Evolutionary conservation across 345 rosid species (phyloP), one percentile per base, ranked within the genome.

Genomic region (Corchorus capsularis): DNA sequence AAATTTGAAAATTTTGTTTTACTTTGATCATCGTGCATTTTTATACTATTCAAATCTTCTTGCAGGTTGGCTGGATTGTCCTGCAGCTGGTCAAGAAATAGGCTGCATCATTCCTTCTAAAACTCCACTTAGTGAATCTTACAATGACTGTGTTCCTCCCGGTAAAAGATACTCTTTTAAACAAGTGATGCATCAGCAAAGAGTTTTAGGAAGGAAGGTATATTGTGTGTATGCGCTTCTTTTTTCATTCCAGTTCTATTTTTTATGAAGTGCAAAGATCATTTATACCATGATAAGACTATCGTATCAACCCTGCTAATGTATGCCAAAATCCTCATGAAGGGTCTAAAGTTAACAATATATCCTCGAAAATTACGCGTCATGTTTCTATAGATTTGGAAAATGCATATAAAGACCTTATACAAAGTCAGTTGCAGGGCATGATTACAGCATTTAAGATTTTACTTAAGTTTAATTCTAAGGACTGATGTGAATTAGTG

Each of bases 161-260:
- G 97, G 99, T 69, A 87, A 81, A 89, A 88, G 99, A 90, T 96
- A 96, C 89, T 96, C 99, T 39, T 96, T 94, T 82, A 92, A 94
- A 75, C 99, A 94, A 86, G 98, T 94, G 76, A 65, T 86, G 67
- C 94, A 89, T 82, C 90, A 80, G 73, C 97, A 85, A 78, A 83
- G 92, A 88, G 97, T 92, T 77, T 74, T 85, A 73, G 88, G 89
- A 79, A 92, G 94, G 83, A 91, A 86, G 85, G 99, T 96, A 83
- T 83, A 83, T 80, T 20, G 54, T 1, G 34, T 35, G 11, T 46
- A 41, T 9, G 34, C 16, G 14, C 10, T 54, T 35, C 22, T 55
- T 15, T 35, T 4, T 53, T 66, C 14, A 63, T 34, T 61, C 27
- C 32, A 52, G 5, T 6, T 37, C 49, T 60, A 3, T 55, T 47